Conservation (phyloP, 139 green algal species). For the Coelastrella sp. region DNA sequence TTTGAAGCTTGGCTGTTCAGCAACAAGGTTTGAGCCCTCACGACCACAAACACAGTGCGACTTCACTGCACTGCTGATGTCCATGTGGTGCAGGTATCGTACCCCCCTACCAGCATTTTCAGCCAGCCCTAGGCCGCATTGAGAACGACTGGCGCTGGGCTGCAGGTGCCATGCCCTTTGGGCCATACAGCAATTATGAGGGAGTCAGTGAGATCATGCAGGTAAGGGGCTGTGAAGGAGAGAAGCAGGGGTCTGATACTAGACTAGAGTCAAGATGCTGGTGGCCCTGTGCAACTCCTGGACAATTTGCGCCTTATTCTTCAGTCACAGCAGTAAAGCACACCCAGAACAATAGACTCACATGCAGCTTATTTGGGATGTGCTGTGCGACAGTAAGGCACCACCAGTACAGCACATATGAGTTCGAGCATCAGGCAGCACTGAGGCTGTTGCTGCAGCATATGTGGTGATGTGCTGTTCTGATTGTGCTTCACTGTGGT, state of each 20-base stretch:
- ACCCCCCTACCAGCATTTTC: slow-evolving; percentile 52
- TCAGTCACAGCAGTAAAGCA: not conserved
- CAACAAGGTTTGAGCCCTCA: not conserved
- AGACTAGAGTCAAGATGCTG: not conserved
- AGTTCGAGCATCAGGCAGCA: too few species aligned
- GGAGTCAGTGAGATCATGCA: slow-evolving; percentile 47
- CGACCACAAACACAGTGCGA: not conserved
- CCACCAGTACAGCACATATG: too few species aligned
- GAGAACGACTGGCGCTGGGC: slow-evolving; percentile 66
- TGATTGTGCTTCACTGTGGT: too few species aligned
- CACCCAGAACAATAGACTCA: not conserved
- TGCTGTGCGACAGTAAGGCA: too few species aligned
- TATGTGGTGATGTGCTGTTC: too few species aligned
- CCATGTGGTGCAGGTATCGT: slow-evolving; percentile 2
- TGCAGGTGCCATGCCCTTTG: slow-evolving; percentile 60
- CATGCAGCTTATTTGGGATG: not conserved
- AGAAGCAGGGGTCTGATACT: not conserved
- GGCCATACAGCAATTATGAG: slow-evolving; percentile 57
- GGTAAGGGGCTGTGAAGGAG: not conserved
- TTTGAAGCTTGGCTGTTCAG: not conserved
- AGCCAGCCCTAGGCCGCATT: not conserved
- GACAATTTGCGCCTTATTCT: too few species aligned
- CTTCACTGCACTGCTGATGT: too few species aligned
- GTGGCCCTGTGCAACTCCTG: not conserved
- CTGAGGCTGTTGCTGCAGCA: too few species aligned